Conservation (phyloP, 345 rosid species). For the Isatis tinctoria region DNA sequence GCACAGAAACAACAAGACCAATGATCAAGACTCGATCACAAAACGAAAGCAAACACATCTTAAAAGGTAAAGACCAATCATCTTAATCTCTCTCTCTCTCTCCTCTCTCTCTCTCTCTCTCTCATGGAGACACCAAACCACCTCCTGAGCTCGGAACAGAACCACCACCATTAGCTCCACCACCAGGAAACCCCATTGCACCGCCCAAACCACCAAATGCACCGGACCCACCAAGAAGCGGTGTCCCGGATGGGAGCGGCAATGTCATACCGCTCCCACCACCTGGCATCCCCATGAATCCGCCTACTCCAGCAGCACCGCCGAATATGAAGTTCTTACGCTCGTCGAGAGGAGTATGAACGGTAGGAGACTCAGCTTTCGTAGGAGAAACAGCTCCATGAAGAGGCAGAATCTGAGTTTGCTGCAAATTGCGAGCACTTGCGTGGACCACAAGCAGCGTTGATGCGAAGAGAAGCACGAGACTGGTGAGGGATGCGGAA, state of each 20-base stretch:
- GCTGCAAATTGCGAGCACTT: constrained; percentile 26
- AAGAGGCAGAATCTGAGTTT: constrained; percentile 18
- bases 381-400: constrained; percentile 9
- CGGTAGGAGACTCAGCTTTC: constrained; percentile 14
- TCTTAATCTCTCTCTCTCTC: neutral
- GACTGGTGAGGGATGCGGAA: constrained; percentile 11
- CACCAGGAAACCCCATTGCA: constrained; percentile 21
- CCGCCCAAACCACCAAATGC: constrained; percentile 31
- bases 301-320: constrained; percentile 31
- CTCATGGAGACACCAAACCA: constrained; percentile 24
- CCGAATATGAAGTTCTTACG: constrained; percentile 29
- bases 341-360: constrained; percentile 2
- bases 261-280: constrained; percentile 25
- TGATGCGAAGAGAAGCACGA: constrained; percentile 6
- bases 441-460: constrained; percentile 18
- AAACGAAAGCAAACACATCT: neutral
- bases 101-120: neutral
- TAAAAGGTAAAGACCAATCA: neutral
- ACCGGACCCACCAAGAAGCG: constrained; percentile 27
- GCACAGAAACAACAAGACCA: neutral
- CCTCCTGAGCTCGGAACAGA: constrained; percentile 16
- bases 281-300: constrained; percentile 32
- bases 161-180: constrained; percentile 18
- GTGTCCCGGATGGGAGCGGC: constrained; percentile 23
- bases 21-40: neutral